These are phyloP conservation scores for Hypoxylon intermedium DNA, from an alignment of 495 filamentous ascomycete species.

Conservation along the genomic window DNA sequence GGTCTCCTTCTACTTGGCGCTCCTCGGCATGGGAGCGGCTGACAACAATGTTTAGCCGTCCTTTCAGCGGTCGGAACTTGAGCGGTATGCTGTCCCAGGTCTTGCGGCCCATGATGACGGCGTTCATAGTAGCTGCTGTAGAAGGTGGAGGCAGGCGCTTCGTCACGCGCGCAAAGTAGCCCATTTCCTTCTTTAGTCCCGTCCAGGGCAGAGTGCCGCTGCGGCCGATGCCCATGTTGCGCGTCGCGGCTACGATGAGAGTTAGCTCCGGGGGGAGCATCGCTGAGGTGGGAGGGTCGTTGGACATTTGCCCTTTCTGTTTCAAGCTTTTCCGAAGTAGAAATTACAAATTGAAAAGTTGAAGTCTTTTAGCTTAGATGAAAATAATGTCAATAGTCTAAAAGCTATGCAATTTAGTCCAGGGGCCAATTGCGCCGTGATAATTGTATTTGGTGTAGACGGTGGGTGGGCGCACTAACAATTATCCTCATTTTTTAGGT, in stretches of 20 bases:
- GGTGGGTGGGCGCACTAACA: slow-evolving; percentile 6
- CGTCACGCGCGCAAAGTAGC: slow-evolving; percentile 90
- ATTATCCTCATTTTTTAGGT: slow-evolving; percentile 7
- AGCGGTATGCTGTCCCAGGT: slow-evolving; percentile 88
- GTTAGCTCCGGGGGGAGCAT: slow-evolving; percentile 62
- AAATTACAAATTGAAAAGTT: not conserved
- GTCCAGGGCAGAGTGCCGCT: slow-evolving; percentile 87
- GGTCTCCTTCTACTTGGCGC: not conserved
- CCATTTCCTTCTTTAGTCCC: slow-evolving; percentile 85
- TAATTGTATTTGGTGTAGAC: too few relatives aligned
- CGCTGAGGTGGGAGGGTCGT: slow-evolving; percentile 10
- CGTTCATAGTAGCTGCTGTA: slow-evolving; percentile 60
- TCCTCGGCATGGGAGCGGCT: slow-evolving; percentile 52
- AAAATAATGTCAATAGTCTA: too few relatives aligned
- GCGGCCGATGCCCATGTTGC: slow-evolving; percentile 83
- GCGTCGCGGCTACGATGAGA: slow-evolving; percentile 77
- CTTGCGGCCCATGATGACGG: slow-evolving; percentile 95
- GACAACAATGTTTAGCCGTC: slow-evolving; percentile 79
- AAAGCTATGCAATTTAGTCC: too few relatives aligned
- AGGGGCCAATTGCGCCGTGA: too few relatives aligned
- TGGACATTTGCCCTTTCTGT: slow-evolving; percentile 21
- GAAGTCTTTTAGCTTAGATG: not conserved
- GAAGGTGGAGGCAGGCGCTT: slow-evolving; percentile 58
- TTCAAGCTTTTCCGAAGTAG: not conserved
- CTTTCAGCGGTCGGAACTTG: slow-evolving; percentile 78